Conservation (phyloP, 2,329 filamentous ascomycete genomes). For the Paraphoma chrysanthemicola region DNA sequence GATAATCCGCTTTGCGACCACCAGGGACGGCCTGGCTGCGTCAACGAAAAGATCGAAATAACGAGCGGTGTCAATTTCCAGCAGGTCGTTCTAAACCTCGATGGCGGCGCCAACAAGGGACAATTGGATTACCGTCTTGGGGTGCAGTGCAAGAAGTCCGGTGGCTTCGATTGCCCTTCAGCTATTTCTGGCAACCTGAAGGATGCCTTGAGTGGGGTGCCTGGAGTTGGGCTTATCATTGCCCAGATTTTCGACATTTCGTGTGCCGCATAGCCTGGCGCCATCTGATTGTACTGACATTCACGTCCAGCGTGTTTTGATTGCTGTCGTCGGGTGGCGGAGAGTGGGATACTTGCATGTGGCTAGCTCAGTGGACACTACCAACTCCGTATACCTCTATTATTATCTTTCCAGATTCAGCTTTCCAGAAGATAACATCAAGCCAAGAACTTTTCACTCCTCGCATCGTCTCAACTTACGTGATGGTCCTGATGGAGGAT, state of each 20-base stretch:
- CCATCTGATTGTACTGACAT: no score
- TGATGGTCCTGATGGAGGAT: no score
- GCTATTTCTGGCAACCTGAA: not conserved
- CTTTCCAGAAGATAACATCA: no score
- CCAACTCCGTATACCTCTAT: no score
- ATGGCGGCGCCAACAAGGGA: not conserved
- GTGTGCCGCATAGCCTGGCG: not conserved
- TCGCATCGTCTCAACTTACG: no score
- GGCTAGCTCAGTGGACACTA: no score
- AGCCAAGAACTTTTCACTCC: no score
- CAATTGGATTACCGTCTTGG: not conserved
- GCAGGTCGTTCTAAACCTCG: not conserved
- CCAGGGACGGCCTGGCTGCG: not conserved
- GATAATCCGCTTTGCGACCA: not conserved
- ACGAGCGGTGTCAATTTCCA: not conserved
- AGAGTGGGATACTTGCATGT: no score
- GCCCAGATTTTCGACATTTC: not conserved
- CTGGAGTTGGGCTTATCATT: not conserved
- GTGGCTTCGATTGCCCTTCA: not conserved
- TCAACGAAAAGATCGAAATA: not conserved
- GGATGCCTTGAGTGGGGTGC: not conserved
- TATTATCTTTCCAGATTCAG: no score
- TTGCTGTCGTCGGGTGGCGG: no score
- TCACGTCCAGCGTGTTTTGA: no score
- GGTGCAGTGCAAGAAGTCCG: not conserved